Evolutionary conservation across 495 filamentous ascomycete genomes (phyloP).

Genomic region (Xylaria acuta): DNA sequence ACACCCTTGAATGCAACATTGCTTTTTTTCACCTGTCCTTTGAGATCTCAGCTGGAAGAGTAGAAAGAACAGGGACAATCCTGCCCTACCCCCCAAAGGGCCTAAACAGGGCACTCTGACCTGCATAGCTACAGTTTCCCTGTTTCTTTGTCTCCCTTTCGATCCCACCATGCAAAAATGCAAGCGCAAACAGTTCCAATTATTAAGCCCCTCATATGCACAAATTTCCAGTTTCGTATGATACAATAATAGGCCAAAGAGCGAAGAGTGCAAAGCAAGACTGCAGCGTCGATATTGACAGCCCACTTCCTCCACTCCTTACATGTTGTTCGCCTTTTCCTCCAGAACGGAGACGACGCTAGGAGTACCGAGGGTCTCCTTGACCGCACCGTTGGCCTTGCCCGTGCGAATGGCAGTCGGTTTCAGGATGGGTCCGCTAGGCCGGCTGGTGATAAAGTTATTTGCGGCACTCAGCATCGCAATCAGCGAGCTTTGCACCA

Average conservation of each 20-base stretch:
- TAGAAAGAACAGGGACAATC: no score
- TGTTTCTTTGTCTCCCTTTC: background rate
- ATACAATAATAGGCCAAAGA: background rate
- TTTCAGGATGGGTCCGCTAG: background rate
- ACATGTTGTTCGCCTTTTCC: background rate
- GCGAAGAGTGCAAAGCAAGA: no score
- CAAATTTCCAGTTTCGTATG: background rate
- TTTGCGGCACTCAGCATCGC: constrained; percentile 87
- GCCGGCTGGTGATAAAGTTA: constrained; percentile 47
- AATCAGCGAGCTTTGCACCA: constrained; percentile 89
- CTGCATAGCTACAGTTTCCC: background rate
- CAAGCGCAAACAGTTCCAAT: background rate
- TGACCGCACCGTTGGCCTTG: background rate
- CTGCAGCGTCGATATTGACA: constrained; percentile 26
- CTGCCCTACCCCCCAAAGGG: no score
- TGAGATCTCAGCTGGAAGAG: background rate
- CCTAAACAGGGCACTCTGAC: background rate
- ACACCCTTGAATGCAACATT: background rate
- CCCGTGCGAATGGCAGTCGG: background rate
- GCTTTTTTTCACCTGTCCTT: constrained; percentile 1
- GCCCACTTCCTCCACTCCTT: constrained; percentile 72
- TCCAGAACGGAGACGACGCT: background rate
- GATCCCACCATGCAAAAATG: background rate
- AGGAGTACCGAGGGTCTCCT: background rate
- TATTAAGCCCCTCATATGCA: constrained; percentile 58